Conservation (phyloP, 2,329 filamentous ascomycete genomes). For the Lasiodiplodia gonubiensis region DNA sequence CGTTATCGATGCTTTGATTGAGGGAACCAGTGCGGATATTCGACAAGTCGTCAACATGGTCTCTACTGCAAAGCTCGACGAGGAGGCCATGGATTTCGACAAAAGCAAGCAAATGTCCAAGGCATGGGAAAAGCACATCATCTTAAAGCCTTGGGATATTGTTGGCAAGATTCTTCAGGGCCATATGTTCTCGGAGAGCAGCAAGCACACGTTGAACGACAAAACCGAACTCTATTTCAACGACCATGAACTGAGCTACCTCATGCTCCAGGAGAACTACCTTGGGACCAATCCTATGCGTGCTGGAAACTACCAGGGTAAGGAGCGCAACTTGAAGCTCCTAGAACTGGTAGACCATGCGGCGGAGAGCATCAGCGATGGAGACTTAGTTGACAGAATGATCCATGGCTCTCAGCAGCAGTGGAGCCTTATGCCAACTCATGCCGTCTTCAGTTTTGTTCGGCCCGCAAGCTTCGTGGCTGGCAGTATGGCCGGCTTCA, state of each 20-base stretch:
- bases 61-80: conserved; percentile 88
- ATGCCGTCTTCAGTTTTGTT: conserved; percentile 95
- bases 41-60: conserved; percentile 99
- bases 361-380: conserved; percentile 95
- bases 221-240: conserved; percentile 99
- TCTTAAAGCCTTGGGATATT: conserved; percentile 98
- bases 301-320: conserved; percentile 66
- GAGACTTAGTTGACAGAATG: conserved; percentile 95
- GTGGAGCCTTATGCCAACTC: conserved; percentile 96
- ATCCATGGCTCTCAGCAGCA: conserved; percentile 98
- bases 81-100: conserved; percentile 78
- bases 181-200: conserved; percentile 81
- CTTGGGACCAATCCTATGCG: conserved; percentile 78
- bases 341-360: conserved; percentile 86
- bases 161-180: conserved; percentile 88
- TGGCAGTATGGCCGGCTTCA: conserved; percentile 70
- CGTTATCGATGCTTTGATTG: conserved; percentile 91
- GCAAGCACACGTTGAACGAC: conserved; percentile 89
- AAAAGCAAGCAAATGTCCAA: conserved; percentile 94
- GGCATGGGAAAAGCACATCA: conserved; percentile 96
- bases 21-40: conserved; percentile 94
- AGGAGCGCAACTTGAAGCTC: conserved; percentile 77
- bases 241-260: conserved; percentile 94
- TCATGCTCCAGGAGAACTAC: conserved; percentile 99
- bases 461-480: conserved; percentile 85